phyloP scores from a whole-genome alignment of 2,329 filamentous ascomycete genomes.

The Fusarium gaditjirri region DNA sequence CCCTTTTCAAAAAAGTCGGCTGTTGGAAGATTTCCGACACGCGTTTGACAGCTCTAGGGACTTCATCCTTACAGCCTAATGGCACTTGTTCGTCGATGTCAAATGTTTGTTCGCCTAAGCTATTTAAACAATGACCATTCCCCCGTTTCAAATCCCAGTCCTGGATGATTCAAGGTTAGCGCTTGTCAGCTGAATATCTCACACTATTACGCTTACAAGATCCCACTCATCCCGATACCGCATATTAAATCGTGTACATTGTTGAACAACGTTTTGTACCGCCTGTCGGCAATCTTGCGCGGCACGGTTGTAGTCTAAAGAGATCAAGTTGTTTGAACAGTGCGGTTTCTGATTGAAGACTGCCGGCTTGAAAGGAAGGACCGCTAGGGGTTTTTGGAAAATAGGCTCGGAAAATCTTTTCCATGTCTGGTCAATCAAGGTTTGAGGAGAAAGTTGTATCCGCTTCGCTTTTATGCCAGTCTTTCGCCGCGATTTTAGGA shows the following conservation, averaged over 20 bases:
- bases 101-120: background rate
- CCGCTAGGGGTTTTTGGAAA: background rate
- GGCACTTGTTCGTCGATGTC: background rate
- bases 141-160: background rate
- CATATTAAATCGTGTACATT: background rate
- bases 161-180: background rate
- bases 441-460: background rate
- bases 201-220: background rate
- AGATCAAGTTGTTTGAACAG: background rate
- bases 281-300: background rate
- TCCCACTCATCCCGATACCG: background rate
- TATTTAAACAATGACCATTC: background rate
- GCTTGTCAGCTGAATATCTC: too few species aligned
- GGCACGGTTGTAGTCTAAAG: background rate
- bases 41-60: background rate
- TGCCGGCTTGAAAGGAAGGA: background rate
- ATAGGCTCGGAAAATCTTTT: background rate
- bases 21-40: background rate
- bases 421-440: background rate
- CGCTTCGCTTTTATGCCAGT: background rate
- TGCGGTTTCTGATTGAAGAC: background rate
- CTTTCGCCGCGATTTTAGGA: background rate
- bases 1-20: background rate
- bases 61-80: background rate
- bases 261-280: background rate